These are phyloP conservation scores for Antitrichia curtipendula DNA, from an alignment of 225 moss, liverwort and hornwort species.

Conservation along the genomic window DNA sequence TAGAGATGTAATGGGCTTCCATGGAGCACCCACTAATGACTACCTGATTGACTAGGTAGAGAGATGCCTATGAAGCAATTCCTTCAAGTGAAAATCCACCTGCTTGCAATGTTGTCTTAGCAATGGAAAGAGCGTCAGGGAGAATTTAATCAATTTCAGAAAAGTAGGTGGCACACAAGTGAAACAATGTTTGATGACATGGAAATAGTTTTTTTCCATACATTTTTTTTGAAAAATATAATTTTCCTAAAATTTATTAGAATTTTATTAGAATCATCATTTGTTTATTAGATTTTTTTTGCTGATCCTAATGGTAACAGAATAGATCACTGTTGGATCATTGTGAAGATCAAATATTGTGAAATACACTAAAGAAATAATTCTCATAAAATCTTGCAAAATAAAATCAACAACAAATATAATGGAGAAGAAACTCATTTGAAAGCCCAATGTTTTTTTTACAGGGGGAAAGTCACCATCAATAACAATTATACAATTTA, in stretches of 20 bases:
- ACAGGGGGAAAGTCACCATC: rapidly evolving
- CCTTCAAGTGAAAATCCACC: rapidly evolving
- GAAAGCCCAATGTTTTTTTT: neutral
- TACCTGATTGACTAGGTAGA: neutral
- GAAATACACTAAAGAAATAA: neutral
- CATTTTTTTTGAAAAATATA: no score
- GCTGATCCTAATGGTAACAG: rapidly evolving
- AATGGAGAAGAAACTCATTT: neutral
- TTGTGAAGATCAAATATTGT: neutral
- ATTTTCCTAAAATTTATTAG: rapidly evolving
- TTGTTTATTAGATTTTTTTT: no score
- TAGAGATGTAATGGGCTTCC: neutral
- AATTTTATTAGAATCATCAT: no score
- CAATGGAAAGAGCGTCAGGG: rapidly evolving
- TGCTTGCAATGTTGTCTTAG: rapidly evolving
- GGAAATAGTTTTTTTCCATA: rapidly evolving
- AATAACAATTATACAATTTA: neutral
- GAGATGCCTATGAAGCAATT: neutral
- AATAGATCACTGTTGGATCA: neutral
- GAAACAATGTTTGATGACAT: rapidly evolving
- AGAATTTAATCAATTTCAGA: neutral
- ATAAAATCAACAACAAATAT: no score
- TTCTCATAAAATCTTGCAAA: rapidly evolving
- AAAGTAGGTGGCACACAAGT: rapidly evolving
- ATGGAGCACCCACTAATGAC: rapidly evolving